A percentile compares a stretch with the other conserved stretches of the same genome.
Conservation (phyloP, 768 basidiomycete species). For the Suillus occidentalis region DNA sequence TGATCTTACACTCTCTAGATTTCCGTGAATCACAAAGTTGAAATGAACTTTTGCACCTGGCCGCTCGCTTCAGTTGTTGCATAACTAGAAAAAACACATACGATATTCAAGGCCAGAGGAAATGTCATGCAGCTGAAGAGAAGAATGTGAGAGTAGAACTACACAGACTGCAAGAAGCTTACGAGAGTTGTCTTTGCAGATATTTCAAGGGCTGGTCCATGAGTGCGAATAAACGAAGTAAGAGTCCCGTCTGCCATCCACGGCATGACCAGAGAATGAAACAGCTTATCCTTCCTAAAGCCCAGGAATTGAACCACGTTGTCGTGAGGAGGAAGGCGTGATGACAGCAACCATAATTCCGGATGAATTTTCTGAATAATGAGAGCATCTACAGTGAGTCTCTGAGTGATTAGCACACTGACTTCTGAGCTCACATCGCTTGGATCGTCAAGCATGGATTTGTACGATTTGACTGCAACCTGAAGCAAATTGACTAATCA, state of each 20-base stretch:
- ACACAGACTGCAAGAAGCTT: background rate
- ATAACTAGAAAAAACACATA: background rate
- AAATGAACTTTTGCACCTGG: background rate
- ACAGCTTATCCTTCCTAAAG: background rate
- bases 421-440: background rate
- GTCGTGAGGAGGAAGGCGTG: background rate
- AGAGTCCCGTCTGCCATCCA: conserved; percentile 1
- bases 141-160: background rate
- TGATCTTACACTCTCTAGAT: background rate
- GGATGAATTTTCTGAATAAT: background rate
- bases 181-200: background rate
- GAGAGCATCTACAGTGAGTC: background rate
- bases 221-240: background rate
- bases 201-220: background rate
- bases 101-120: conserved; percentile 3
- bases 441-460: background rate
- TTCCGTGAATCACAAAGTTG: background rate
- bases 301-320: conserved; percentile 1
- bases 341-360: background rate
- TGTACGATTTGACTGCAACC: background rate
- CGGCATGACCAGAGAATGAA: background rate
- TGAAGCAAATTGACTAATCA: background rate
- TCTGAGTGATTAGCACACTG: background rate
- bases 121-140: background rate
- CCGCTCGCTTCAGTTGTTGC: background rate